Percentiles rank a stretch among this genome's conserved stretches.
Conservation (phyloP, 2,329 filamentous ascomycete species). For the Xenoacremonium recifei region DNA sequence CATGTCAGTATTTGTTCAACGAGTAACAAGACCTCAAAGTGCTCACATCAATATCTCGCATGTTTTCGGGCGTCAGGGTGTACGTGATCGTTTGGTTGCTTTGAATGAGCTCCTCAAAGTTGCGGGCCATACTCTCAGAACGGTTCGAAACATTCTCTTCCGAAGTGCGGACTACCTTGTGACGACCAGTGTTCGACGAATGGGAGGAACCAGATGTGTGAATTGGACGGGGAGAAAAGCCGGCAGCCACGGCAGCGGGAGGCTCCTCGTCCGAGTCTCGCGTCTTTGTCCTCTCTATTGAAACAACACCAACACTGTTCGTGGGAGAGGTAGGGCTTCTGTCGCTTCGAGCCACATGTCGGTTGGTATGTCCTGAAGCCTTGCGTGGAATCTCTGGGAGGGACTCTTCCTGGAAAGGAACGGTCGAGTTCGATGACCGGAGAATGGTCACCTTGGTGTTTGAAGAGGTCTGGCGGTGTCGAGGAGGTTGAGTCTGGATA, state of each 20-base stretch:
- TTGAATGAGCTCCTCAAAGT: slow-evolving; percentile 77
- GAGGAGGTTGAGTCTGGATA: slow-evolving; percentile 12
- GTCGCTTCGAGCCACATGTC: slow-evolving; percentile 18
- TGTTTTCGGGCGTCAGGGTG: slow-evolving; percentile 75
- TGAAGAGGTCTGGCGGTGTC: slow-evolving; percentile 21
- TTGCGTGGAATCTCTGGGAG: slow-evolving; percentile 33
- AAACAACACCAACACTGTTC: slow-evolving; percentile 37
- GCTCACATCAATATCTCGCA: slow-evolving; percentile 73
- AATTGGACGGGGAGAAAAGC: slow-evolving; percentile 32
- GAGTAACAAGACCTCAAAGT: no score
- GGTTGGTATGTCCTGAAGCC: slow-evolving; percentile 21
- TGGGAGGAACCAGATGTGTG: slow-evolving; percentile 52
- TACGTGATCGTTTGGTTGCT: slow-evolving; percentile 82
- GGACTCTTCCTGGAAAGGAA: slow-evolving; percentile 31
- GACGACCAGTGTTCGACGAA: slow-evolving; percentile 48
- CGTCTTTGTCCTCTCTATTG: slow-evolving; percentile 36
- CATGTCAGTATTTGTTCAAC: slow-evolving; percentile 13
- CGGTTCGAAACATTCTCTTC: slow-evolving; percentile 53
- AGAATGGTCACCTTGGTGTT: slow-evolving; percentile 36
- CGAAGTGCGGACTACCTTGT: slow-evolving; percentile 55
- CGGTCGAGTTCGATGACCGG: slow-evolving; percentile 27
- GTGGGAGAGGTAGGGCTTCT: slow-evolving; percentile 23
- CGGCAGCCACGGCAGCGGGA: slow-evolving; percentile 18
- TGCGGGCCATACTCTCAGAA: slow-evolving; percentile 59
- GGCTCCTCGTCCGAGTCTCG: slow-evolving; percentile 36